Base-by-base conservation (phyloP, 768 basidiomycete genomes). In the Mycena vitilis region DNA sequence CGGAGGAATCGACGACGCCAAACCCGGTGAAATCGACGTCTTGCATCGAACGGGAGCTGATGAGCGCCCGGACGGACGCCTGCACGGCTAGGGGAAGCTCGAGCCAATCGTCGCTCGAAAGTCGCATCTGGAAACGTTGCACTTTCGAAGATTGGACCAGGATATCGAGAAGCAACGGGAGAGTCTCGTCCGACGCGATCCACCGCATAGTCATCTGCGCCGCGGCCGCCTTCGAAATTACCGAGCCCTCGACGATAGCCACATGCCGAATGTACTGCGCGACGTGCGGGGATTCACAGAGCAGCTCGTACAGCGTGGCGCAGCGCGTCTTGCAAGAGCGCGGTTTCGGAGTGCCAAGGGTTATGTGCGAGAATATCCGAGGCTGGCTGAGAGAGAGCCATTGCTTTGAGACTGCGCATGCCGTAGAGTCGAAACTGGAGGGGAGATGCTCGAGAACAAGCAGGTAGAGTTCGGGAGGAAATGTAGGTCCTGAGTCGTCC, bases 21-120 rank as follows among this genome's bases (percentile, higher is more conserved):
- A 67, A 61, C 1, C 66, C 66, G 16, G 66, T 67, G 37, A 67
- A 36, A 40, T 67, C 66, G 36, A 67, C 45, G 36, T 67, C 54
- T n/a, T 4, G 53, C 45, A 67, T 53, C 9, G 42, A 40, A 0
- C 60, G 59, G 44, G 53, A 67, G 45, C 48, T 42, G 22, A 67
- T 49, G 45, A 67, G 60, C 34, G 45, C 23, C 11, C 37, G 52
- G 36, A 67, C 55, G 38, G 66, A 55, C 13, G 40, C n/a, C 37
- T 51, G 42, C 52, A 67, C n/a, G 6, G 36, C 16, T 23, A 20
- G 34, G 11, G 66, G 59, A 12, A 67, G 45, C 11, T 51, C 53
- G 0, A 5, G 10, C 66, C 66, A 67, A 45, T 16, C 13, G 12
- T 67, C 59, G 36, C 45, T 36, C 12, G 59, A 60, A 15, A 67